phyloP scores from a whole-genome alignment of 345 rosid genomes.

The Conringia planisiliqua region DNA sequence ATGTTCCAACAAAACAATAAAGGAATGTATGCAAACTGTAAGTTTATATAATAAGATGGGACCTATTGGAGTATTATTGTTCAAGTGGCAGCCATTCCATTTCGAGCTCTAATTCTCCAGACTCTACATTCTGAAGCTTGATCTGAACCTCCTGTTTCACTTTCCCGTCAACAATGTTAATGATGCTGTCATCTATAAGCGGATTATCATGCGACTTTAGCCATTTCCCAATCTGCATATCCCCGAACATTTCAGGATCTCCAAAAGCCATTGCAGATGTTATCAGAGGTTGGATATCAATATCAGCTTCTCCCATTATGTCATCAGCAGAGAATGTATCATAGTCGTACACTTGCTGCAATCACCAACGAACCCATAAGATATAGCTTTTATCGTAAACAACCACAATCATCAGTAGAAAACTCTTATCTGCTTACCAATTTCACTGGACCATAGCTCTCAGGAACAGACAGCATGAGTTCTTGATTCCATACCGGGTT shows the following conservation, averaged over 20 bases:
- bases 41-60: background rate
- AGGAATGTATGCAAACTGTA: background rate
- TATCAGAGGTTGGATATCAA: conserved; percentile 39
- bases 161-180: conserved; percentile 37
- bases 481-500: conserved; percentile 58
- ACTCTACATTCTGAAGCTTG: conserved; percentile 43
- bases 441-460: conserved; percentile 43
- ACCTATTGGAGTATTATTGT: conserved; percentile 1
- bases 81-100: conserved; percentile 29
- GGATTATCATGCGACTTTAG: conserved; percentile 33
- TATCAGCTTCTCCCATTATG: conserved; percentile 44
- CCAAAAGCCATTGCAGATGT: conserved; percentile 40
- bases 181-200: conserved; percentile 36
- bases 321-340: conserved; percentile 46
- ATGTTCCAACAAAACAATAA: background rate
- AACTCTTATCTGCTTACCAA: conserved; percentile 27
- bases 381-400: background rate
- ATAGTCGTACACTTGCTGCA: conserved; percentile 38
- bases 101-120: conserved; percentile 36
- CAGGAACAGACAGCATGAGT: conserved; percentile 48
- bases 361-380: background rate
- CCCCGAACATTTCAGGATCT: conserved; percentile 27
- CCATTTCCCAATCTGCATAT: conserved; percentile 44
- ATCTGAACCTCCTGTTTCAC: conserved; percentile 38
- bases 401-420: background rate